phyloP scores from a whole-genome alignment of 768 basidiomycete species.

The Dioszegia hungarica region DNA sequence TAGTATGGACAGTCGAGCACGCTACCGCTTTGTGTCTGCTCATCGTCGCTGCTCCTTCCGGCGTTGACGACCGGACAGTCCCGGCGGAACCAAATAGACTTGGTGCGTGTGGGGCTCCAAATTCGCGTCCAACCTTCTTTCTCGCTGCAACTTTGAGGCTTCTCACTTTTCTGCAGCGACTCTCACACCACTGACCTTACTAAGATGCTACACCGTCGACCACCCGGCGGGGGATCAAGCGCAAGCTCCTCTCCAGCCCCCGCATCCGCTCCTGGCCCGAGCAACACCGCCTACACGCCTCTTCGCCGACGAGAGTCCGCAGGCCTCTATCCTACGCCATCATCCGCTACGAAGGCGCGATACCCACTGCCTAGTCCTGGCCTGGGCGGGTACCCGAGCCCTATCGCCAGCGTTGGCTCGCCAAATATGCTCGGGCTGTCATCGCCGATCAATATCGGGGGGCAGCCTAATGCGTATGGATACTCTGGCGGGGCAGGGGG shows the following conservation, averaged over 20 bases:
- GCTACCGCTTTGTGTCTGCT: not conserved
- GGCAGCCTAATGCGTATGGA: not conserved
- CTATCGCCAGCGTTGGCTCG: not conserved
- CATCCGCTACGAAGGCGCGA: conserved; percentile 14
- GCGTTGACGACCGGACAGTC: not conserved
- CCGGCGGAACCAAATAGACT: not conserved
- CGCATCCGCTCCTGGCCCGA: not conserved
- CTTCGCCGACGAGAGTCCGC: conserved; percentile 28
- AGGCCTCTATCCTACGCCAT: conserved; percentile 20
- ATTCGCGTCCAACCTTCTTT: no score
- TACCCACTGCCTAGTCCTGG: conserved; percentile 27
- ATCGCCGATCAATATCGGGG: not conserved
- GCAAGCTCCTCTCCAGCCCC: not conserved
- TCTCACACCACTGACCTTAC: no score
- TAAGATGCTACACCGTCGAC: conserved; percentile 20
- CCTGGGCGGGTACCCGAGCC: not conserved
- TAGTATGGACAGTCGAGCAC: not conserved
- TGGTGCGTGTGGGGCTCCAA: not conserved
- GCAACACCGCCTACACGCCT: conserved; percentile 35
- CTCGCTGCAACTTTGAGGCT: no score
- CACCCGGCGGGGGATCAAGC: not conserved
- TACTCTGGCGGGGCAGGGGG: not conserved
- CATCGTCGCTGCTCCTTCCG: not conserved
- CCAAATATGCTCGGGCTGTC: not conserved
- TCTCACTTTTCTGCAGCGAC: not conserved